These are phyloP conservation scores for Crithidia acanthocephali DNA, from an alignment of 208 protist genomes.

Conservation along the genomic window DNA sequence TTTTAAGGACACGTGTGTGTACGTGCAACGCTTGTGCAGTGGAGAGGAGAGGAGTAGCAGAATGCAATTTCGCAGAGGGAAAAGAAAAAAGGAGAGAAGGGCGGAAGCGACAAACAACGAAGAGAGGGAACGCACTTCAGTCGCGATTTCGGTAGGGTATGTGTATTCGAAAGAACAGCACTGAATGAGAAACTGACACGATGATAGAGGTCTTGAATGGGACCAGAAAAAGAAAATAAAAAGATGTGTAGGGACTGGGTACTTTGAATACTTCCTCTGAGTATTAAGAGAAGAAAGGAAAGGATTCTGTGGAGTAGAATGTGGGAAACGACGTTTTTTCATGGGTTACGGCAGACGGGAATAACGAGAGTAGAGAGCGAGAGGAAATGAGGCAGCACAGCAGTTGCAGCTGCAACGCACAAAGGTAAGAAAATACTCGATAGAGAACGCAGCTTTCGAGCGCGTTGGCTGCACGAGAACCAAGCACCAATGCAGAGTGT, in stretches of 20 bases:
- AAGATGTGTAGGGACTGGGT: not conserved
- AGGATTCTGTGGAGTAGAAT: conserved; percentile 13
- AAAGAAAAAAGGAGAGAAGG: not conserved
- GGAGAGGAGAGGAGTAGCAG: not conserved
- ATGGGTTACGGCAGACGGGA: no score
- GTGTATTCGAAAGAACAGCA: no score
- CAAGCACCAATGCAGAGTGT: no score
- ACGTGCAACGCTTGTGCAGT: conserved; percentile 8
- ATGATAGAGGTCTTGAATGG: not conserved
- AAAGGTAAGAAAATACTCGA: not conserved
- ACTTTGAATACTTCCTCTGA: conserved; percentile 9
- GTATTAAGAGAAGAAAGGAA: not conserved
- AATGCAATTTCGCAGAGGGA: not conserved
- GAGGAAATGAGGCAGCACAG: no score
- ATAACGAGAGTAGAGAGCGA: not conserved
- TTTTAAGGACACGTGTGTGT: not conserved
- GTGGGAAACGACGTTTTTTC: conserved; percentile 4
- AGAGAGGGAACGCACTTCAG: not conserved
- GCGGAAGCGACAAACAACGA: not conserved
- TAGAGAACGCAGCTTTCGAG: no score
- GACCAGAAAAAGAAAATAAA: not conserved
- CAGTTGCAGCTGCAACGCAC: no score
- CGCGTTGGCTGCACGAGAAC: no score
- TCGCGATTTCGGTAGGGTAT: no score
- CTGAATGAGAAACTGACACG: not conserved